phyloP scores from a whole-genome alignment of 2,329 filamentous ascomycete species.

The Basipetospora chlamydospora region DNA sequence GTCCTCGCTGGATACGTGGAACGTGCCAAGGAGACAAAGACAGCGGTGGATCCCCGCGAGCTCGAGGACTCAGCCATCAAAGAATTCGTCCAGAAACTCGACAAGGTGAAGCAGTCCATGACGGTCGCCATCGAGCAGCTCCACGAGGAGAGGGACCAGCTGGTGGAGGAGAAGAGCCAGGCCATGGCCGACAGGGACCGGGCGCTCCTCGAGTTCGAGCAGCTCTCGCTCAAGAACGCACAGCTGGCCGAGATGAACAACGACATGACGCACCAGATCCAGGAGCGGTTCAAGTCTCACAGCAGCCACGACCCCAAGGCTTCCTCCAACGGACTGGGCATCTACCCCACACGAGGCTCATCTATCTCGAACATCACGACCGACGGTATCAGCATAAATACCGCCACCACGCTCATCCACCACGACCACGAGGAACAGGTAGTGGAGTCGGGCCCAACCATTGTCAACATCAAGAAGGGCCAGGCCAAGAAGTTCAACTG shows the following conservation, averaged over 20 bases:
- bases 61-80: conserved; percentile 85
- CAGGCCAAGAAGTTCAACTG: conserved; percentile 96
- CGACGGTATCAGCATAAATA: conserved; percentile 37
- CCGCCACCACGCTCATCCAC: conserved; percentile 43
- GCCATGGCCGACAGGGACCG: conserved; percentile 80
- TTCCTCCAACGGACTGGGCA: conserved; percentile 39
- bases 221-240: conserved; percentile 83
- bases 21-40: conserved; percentile 67
- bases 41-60: conserved; percentile 64
- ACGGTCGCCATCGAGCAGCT: conserved; percentile 42
- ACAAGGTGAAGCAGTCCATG: conserved; percentile 46
- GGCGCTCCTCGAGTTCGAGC: conserved; percentile 88
- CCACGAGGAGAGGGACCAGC: conserved; percentile 59
- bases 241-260: conserved; percentile 94
- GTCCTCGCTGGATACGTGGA: conserved; percentile 80
- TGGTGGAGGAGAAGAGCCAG: conserved; percentile 73
- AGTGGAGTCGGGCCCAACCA: conserved; percentile 66
- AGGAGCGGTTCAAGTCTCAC: conserved; percentile 79
- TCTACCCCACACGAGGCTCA: conserved; percentile 37
- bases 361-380: conserved; percentile 33
- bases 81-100: conserved; percentile 66
- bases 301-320: conserved; percentile 35
- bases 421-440: conserved; percentile 53
- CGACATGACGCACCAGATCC: conserved; percentile 84
- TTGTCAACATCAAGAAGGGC: conserved; percentile 88